Base-by-base conservation (phyloP, 306 rosid species). In the Trifolium fragiferum region DNA sequence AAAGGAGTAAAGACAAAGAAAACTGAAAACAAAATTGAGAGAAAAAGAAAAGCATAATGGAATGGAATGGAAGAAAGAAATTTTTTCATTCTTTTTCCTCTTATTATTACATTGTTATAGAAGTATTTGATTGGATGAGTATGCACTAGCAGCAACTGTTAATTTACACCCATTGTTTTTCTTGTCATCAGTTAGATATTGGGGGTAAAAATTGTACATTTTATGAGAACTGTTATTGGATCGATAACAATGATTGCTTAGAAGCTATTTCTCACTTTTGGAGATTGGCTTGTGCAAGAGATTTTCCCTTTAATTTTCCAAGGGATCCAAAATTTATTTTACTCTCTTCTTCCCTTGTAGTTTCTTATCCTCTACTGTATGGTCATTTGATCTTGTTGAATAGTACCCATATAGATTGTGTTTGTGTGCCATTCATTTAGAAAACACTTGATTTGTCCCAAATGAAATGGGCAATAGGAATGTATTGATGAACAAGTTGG, bases 81-180 rank as follows among this genome's bases (percentile, higher is more conserved):
- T 59, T 68, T 68, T 82, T 82, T 78, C 83, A 71, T 79, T 87
- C 83, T 80, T 81, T 84, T 86, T 83, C 79, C 80, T 84, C 83
- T 74, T 70, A 73, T 82, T 75, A 38, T 80, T 77, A 75, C 54
- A 47, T 86, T 88, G 77, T 75, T 76, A 78, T 76, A 54, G 89
- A 75, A 71, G 21, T 66, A 82, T 80, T 76, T 21, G 62, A 77
- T 63, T 73, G 80, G 76, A 84, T 80, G 90, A 86, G 86, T 80
- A 85, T 85, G 82, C 79, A 76, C 73, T 84, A 84, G 82, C 78
- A 77, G 81, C 81, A 80, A 80, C 73, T 80, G 68, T 79, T 70
- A 71, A 71, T 54, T 84, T 71, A 78, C 80, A 58, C 77, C 71
- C 73, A 66, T 59, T 77, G 78, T 77, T 83, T 81, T 76, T 84